These are phyloP conservation scores for Gracilaria gracilis DNA, from an alignment of 23 red algal genomes.

Conservation along the genomic window DNA sequence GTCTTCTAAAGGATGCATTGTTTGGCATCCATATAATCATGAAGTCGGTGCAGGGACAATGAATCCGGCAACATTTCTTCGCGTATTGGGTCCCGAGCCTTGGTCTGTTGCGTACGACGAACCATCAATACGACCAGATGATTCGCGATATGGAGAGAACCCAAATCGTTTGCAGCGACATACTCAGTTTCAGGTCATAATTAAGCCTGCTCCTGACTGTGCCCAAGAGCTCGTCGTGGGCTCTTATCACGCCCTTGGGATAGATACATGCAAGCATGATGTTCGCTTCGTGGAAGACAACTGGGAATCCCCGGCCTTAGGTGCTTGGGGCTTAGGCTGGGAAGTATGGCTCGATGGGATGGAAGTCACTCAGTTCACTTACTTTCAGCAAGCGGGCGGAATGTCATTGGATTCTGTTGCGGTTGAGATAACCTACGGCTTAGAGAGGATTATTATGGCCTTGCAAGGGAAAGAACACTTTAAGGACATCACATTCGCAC, in stretches of 20 bases:
- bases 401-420: conserved; percentile 81
- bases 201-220: conserved; percentile 94
- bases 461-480: conserved; percentile 90
- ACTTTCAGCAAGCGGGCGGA: conserved; percentile 98
- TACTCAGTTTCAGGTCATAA: conserved; percentile 99
- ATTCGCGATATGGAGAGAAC: conserved; percentile 98
- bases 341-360: conserved; percentile 99
- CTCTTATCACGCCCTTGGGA: conserved; percentile 88
- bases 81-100: conserved; percentile 96
- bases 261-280: conserved; percentile 91
- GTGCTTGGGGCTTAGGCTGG: conserved; percentile 99
- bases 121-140: conserved; percentile 97
- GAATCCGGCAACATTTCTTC: conserved; percentile 98
- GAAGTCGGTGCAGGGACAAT: conserved; percentile 99
- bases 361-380: conserved; percentile 99
- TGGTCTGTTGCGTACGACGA: conserved; percentile 98
- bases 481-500: conserved; percentile 92
- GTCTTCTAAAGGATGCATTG: conserved; percentile 81
- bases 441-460: conserved; percentile 96
- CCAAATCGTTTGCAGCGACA: conserved; percentile 95
- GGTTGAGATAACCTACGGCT: conserved; percentile 97
- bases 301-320: conserved; percentile 96
- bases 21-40: conserved; percentile 94
- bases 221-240: conserved; percentile 94
- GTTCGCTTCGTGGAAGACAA: conserved; percentile 99